Conservation (phyloP, 2,329 filamentous ascomycete genomes). For the Pestalotiopsis sp. region DNA sequence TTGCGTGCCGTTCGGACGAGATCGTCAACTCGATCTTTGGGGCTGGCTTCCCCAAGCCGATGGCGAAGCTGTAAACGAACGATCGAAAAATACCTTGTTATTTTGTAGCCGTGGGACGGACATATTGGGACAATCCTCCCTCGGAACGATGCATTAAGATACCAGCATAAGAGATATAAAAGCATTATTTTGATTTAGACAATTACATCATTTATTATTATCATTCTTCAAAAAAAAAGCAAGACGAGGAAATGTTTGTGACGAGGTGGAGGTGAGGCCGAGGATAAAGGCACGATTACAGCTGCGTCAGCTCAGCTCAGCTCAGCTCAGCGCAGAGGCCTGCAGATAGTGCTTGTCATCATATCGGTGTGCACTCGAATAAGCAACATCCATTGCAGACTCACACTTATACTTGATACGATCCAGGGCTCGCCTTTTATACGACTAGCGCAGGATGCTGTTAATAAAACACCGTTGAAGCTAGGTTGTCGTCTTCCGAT, state of each 20-base stretch:
- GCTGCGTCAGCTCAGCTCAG: too few relatives aligned
- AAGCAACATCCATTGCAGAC: too few relatives aligned
- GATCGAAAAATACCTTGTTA: not conserved
- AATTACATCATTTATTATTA: not conserved
- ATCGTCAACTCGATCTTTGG: slow-evolving; percentile 77
- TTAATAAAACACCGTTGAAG: too few relatives aligned
- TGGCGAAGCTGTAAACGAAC: slow-evolving; percentile 3
- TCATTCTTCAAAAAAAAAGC: not conserved
- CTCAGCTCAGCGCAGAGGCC: too few relatives aligned
- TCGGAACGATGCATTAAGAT: slow-evolving; percentile 1
- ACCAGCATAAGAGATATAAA: slow-evolving; percentile 8
- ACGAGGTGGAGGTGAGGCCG: not conserved
- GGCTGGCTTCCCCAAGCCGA: slow-evolving; percentile 1
- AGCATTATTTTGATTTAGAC: slow-evolving; percentile 6
- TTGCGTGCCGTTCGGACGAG: slow-evolving; percentile 76
- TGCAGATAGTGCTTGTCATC: too few relatives aligned
- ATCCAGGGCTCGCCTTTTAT: too few relatives aligned
- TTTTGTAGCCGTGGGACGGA: not conserved
- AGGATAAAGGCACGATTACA: too few relatives aligned
- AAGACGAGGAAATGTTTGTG: not conserved
- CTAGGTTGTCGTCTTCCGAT: too few relatives aligned
- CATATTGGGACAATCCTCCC: not conserved
- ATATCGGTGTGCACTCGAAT: too few relatives aligned
- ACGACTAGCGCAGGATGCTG: too few relatives aligned
- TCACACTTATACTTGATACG: too few relatives aligned